Percentiles rank a stretch among this genome's conserved stretches.
Conservation (phyloP, 2,329 filamentous ascomycete species). For the Penicillium sp. region DNA sequence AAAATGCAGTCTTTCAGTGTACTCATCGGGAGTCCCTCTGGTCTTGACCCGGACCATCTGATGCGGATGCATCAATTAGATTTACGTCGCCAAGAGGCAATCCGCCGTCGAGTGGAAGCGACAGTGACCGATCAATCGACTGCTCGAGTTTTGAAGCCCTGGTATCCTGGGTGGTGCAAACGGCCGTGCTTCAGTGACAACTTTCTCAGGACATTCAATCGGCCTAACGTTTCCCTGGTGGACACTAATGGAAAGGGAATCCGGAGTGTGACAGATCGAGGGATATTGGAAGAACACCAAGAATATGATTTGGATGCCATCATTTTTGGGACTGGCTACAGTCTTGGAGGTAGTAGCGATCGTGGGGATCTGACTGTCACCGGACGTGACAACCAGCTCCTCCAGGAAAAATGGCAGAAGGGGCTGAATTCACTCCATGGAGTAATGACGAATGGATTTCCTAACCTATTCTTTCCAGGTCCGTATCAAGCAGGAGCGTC, state of each 20-base stretch:
- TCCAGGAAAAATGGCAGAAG: constrained; percentile 49
- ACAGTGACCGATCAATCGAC: constrained; percentile 55
- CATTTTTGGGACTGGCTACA: constrained; percentile 51
- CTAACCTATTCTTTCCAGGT: constrained; percentile 55
- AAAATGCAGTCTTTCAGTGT: constrained; percentile 13
- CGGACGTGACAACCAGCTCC: constrained; percentile 47
- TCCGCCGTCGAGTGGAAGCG: constrained; percentile 51
- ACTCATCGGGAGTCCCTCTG: constrained; percentile 17
- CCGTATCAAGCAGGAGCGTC: constrained; percentile 44
- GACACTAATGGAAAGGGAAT: constrained; percentile 60
- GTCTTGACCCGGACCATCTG: constrained; percentile 29
- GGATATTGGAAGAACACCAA: constrained; percentile 45
- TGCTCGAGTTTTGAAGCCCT: constrained; percentile 56
- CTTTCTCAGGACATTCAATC: constrained; percentile 58
- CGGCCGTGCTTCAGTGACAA: constrained; percentile 62
- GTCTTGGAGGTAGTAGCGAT: constrained; percentile 32
- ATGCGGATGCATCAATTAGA: constrained; percentile 37
- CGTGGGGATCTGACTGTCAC: constrained; percentile 40
- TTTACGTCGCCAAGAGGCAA: constrained; percentile 41
- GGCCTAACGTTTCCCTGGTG: constrained; percentile 57
- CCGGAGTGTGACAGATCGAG: constrained; percentile 46
- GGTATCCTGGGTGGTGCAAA: constrained; percentile 65
- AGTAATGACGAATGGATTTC: constrained; percentile 50
- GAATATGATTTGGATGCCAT: constrained; percentile 53
- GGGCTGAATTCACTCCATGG: constrained; percentile 57